A percentile compares a stretch with the other conserved stretches of the same genome.
phyloP scores from a whole-genome alignment of 2,329 filamentous ascomycete species.

The Coniella vitis region DNA sequence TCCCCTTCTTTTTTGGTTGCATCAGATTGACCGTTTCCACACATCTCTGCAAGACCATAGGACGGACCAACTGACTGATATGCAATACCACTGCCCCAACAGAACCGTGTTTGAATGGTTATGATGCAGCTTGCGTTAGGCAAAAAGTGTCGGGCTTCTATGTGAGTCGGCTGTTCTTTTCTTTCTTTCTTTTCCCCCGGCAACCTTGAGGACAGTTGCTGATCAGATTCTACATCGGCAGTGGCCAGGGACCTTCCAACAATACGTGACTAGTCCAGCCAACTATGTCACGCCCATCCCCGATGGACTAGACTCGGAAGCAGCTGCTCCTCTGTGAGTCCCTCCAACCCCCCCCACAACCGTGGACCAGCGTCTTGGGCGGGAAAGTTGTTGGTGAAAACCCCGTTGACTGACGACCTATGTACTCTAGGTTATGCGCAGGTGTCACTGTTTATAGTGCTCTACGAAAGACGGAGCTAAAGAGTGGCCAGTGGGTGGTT shows the following conservation, averaged over 20 bases:
- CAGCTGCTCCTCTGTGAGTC: slow-evolving; percentile 53
- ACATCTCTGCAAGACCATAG: too few relatives aligned
- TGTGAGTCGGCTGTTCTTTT: slow-evolving; percentile 1
- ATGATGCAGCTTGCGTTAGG: slow-evolving; percentile 58
- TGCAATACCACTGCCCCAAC: slow-evolving; percentile 24
- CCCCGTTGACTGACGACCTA: background rate
- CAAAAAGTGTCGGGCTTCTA: slow-evolving; percentile 59
- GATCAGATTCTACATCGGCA: background rate
- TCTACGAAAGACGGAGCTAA: slow-evolving; percentile 52
- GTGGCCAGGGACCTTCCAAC: slow-evolving; percentile 65
- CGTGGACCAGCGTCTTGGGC: too few relatives aligned
- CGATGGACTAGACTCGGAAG: slow-evolving; percentile 49
- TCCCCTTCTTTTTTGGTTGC: slow-evolving; percentile 3
- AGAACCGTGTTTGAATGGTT: slow-evolving; percentile 42
- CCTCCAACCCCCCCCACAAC: background rate
- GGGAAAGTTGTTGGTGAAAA: too few relatives aligned
- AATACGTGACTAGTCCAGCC: slow-evolving; percentile 57
- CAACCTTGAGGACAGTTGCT: too few relatives aligned
- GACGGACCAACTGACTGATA: slow-evolving; percentile 5
- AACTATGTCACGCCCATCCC: slow-evolving; percentile 66
- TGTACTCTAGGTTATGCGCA: slow-evolving; percentile 8
- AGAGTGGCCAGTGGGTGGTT: slow-evolving; percentile 53
- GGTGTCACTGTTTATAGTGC: slow-evolving; percentile 63
- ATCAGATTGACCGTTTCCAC: too few relatives aligned
- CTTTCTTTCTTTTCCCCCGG: too few relatives aligned